These are phyloP conservation scores for Aspergillus amoenus DNA, from an alignment of 2,329 filamentous ascomycete species.

Conservation along the genomic window DNA sequence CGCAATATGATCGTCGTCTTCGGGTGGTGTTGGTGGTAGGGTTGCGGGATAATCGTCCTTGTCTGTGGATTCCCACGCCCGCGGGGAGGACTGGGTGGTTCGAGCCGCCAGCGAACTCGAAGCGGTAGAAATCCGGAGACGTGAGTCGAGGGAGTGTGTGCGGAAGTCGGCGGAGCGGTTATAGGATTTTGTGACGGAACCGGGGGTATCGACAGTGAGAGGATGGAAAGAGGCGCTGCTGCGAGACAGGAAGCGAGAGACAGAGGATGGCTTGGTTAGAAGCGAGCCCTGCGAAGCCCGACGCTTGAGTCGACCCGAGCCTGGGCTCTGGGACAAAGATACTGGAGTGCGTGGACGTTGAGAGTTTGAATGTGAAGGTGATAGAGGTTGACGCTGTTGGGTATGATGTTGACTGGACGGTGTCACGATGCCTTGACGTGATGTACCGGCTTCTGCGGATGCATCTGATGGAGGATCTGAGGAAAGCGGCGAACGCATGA, in stretches of 20 bases:
- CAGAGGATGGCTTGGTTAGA: slow-evolving; percentile 32
- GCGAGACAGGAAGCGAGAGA: slow-evolving; percentile 38
- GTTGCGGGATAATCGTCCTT: slow-evolving; percentile 33
- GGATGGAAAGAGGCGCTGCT: slow-evolving; percentile 46
- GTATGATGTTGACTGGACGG: slow-evolving; percentile 12
- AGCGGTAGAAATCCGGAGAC: slow-evolving; percentile 31
- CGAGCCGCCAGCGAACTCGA: slow-evolving; percentile 30
- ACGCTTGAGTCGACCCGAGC: slow-evolving; percentile 31
- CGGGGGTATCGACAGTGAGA: slow-evolving; percentile 54
- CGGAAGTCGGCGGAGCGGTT: slow-evolving; percentile 26
- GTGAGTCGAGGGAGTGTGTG: slow-evolving; percentile 28
- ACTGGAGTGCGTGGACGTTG: slow-evolving; percentile 18
- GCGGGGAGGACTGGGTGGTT: slow-evolving; percentile 35
- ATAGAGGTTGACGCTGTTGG: slow-evolving; percentile 19
- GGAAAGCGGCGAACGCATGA: slow-evolving; percentile 29
- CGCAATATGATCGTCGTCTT: slow-evolving; percentile 39
- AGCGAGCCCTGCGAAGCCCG: slow-evolving; percentile 39
- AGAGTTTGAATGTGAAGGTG: slow-evolving; percentile 18
- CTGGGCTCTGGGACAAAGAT: slow-evolving; percentile 11
- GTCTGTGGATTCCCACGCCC: slow-evolving; percentile 25
- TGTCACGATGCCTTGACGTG: slow-evolving; percentile 16
- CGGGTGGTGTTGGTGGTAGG: slow-evolving; percentile 43
- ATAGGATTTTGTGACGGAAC: slow-evolving; percentile 29
- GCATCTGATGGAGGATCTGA: slow-evolving; percentile 20
- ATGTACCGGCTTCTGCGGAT: slow-evolving; percentile 15